These are phyloP conservation scores for Alternaria sp. DNA, from an alignment of 2,329 filamentous ascomycete species.

Conservation along the genomic window DNA sequence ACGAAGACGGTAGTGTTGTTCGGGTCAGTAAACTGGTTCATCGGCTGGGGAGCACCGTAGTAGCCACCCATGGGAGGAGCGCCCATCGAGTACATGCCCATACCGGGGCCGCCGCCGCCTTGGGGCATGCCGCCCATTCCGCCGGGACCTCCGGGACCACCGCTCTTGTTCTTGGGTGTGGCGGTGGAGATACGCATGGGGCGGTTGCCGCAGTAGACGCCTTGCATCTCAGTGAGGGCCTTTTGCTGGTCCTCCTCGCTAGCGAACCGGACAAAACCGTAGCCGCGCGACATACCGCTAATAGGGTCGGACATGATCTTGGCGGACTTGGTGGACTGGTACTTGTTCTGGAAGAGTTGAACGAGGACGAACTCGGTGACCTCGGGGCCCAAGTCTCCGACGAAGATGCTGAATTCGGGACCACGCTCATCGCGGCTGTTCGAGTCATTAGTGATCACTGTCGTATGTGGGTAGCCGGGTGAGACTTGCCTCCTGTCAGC, in stretches of 20 bases:
- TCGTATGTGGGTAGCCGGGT: neutral
- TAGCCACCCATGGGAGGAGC: constrained; percentile 68
- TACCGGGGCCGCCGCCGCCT: constrained; percentile 45
- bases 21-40: constrained; percentile 99
- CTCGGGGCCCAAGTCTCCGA: constrained; percentile 95
- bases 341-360: constrained; percentile 94
- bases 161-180: constrained; percentile 88
- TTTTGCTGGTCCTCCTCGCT: constrained; percentile 96
- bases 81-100: constrained; percentile 74
- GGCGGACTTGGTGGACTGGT: constrained; percentile 96
- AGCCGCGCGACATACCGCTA: constrained; percentile 95
- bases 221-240: constrained; percentile 96
- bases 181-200: constrained; percentile 99
- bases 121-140: constrained; percentile 58
- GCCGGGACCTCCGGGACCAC: constrained; percentile 60
- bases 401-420: constrained; percentile 96
- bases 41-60: constrained; percentile 73
- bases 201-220: constrained; percentile 97
- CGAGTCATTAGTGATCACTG: constrained; percentile 23
- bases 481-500: constrained; percentile 81
- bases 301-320: constrained; percentile 99
- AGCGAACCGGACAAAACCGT: constrained; percentile 96
- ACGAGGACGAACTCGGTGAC: constrained; percentile 99
- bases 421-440: constrained; percentile 83
- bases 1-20: constrained; percentile 99